A percentile compares a stretch with the other conserved stretches of the same genome.
phyloP scores from a whole-genome alignment of 768 basidiomycete species.

The Porphyrellus cyaneotinctus region DNA sequence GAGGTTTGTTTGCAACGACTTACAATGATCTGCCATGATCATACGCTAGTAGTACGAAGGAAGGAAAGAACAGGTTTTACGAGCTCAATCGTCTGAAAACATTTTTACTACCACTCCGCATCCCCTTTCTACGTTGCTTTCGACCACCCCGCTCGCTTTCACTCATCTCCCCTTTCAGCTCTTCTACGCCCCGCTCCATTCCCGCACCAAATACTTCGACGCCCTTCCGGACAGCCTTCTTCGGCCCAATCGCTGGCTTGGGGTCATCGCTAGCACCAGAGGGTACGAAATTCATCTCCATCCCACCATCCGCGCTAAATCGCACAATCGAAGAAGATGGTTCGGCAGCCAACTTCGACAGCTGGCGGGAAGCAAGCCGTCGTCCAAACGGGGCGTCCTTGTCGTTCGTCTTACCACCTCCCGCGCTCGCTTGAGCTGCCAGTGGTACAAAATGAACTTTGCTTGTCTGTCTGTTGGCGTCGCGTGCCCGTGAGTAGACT shows the following conservation, averaged over 20 bases:
- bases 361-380: conserved; percentile 41
- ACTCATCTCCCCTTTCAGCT: conserved; percentile 42
- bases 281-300: conserved; percentile 86
- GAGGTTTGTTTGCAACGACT: conserved; percentile 3
- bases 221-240: conserved; percentile 47
- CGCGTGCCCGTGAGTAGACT: conserved; percentile 40
- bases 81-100: conserved; percentile 46
- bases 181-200: conserved; percentile 74
- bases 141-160: conserved; percentile 77
- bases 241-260: conserved; percentile 18
- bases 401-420: conserved; percentile 33
- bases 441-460: conserved; percentile 67
- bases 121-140: conserved; percentile 68
- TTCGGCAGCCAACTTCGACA: conserved; percentile 11
- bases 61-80: background rate
- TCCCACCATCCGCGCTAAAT: conserved; percentile 51
- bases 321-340: conserved; percentile 18
- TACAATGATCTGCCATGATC: conserved; percentile 23
- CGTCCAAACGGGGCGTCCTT: conserved; percentile 68
- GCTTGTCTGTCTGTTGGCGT: conserved; percentile 40
- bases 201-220: conserved; percentile 84
- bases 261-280: conserved; percentile 28
- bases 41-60: background rate
- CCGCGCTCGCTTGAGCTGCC: conserved; percentile 38
- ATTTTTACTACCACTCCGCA: conserved; percentile 90